Evolutionary conservation across 2,329 filamentous ascomycete genomes (phyloP).

Genomic region (Keithomyces neogunnii): DNA sequence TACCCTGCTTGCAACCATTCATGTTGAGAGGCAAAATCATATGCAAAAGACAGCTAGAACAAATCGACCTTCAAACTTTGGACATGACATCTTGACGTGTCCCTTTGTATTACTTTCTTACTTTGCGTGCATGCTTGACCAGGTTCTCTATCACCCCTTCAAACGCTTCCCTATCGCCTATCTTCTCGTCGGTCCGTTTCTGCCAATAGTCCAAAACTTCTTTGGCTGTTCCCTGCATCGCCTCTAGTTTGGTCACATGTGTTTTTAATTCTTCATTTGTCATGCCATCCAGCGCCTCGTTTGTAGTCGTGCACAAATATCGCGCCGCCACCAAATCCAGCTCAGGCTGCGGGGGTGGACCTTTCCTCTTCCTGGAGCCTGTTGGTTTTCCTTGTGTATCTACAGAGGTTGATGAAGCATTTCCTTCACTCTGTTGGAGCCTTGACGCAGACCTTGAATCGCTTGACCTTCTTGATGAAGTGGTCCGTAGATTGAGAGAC

Average conservation of each 20-base stretch:
- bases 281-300: constrained; percentile 72
- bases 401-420: constrained; percentile 49
- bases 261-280: constrained; percentile 65
- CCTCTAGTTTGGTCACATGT: constrained; percentile 63
- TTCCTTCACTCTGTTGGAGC: constrained; percentile 37
- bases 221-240: constrained; percentile 61
- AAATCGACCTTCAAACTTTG: constrained; percentile 13
- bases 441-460: constrained; percentile 42
- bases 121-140: constrained; percentile 82
- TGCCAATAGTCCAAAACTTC: constrained; percentile 84
- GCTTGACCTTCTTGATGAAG: constrained; percentile 45
- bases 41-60: constrained; percentile 11
- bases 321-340: constrained; percentile 72
- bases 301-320: constrained; percentile 74
- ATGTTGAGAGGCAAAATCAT: constrained; percentile 6
- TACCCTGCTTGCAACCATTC: background rate
- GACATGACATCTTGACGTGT: background rate
- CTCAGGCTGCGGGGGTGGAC: constrained; percentile 60
- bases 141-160: constrained; percentile 96
- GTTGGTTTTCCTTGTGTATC: constrained; percentile 49
- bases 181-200: constrained; percentile 73
- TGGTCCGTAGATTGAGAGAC: constrained; percentile 65
- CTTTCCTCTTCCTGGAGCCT: constrained; percentile 37
- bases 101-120: constrained; percentile 53
- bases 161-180: constrained; percentile 87